Conservation (phyloP, 352 stramenopile species). For the Peronospora belbahrii region DNA sequence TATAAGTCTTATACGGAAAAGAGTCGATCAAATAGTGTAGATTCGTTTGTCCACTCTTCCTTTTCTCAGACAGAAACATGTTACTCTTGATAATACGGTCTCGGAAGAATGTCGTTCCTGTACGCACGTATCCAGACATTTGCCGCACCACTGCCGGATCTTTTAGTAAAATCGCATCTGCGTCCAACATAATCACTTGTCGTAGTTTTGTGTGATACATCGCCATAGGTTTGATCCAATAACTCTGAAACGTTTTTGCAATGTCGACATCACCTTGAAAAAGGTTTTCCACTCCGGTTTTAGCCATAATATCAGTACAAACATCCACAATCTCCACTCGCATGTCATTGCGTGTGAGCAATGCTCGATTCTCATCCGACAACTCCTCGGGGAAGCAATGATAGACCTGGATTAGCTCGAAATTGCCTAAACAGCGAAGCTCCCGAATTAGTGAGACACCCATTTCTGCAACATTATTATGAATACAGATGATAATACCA, state of each 20-base stretch:
- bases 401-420: constrained; percentile 28
- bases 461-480: constrained; percentile 35
- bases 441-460: constrained; percentile 45
- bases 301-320: constrained; percentile 23
- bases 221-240: constrained; percentile 44
- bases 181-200: constrained; percentile 46
- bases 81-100: constrained; percentile 40
- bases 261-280: too few relatives aligned
- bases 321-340: constrained; percentile 43
- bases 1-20: constrained; percentile 49
- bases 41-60: constrained; percentile 20
- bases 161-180: constrained; percentile 34
- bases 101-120: constrained; percentile 37
- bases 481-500: constrained; percentile 30
- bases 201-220: constrained; percentile 38
- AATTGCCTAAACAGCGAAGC: constrained; percentile 27
- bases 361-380: constrained; percentile 28
- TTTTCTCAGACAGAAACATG: constrained; percentile 41
- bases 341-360: constrained; percentile 29
- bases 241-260: constrained; percentile 31
- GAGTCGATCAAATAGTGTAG: constrained; percentile 42
- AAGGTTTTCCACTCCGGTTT: constrained; percentile 23
- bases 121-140: constrained; percentile 35
- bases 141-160: constrained; percentile 22
- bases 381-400: too few relatives aligned